Evolutionary conservation across 192 early-diverging fungal species (phyloP).

Genomic region (Entomortierella beljakovae): DNA sequence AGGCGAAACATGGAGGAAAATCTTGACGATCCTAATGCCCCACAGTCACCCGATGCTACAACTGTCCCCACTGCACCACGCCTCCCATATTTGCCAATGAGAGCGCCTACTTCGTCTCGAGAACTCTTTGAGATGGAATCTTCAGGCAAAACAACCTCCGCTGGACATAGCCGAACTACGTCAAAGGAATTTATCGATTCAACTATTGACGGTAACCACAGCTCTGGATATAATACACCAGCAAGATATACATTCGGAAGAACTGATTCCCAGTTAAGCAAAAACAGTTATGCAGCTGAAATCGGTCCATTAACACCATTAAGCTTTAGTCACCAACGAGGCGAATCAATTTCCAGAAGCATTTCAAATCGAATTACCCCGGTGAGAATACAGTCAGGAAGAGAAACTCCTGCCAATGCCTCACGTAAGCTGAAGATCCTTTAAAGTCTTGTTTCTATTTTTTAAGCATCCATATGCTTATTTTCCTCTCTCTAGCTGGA

Average conservation of each 20-base stretch:
- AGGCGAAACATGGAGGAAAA: conserved; percentile 2
- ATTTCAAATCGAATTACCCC: too few species aligned
- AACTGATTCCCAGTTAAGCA: conserved; percentile 25
- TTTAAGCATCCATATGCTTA: too few species aligned
- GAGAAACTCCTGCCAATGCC: too few species aligned
- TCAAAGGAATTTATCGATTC: not conserved
- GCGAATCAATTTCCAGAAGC: not conserved
- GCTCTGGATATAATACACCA: not conserved
- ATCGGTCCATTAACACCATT: not conserved
- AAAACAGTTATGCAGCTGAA: conserved; percentile 37
- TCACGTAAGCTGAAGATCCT: too few species aligned
- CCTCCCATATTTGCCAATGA: conserved; percentile 5
- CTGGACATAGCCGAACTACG: not conserved
- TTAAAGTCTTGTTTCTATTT: too few species aligned
- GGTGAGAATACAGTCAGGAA: too few species aligned
- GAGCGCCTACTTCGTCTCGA: conserved; percentile 26
- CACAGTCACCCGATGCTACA: conserved; percentile 20
- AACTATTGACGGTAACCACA: not conserved
- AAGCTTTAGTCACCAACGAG: conserved; percentile 1
- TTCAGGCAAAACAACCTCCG: not conserved
- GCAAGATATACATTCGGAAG: not conserved
- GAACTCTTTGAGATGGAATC: conserved; percentile 47
- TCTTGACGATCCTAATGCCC: not conserved
- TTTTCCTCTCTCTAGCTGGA: too few species aligned
- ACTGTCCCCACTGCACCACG: conserved; percentile 11